Base-by-base conservation (phyloP, 441 rosid species). In the Mallotus repandus region DNA sequence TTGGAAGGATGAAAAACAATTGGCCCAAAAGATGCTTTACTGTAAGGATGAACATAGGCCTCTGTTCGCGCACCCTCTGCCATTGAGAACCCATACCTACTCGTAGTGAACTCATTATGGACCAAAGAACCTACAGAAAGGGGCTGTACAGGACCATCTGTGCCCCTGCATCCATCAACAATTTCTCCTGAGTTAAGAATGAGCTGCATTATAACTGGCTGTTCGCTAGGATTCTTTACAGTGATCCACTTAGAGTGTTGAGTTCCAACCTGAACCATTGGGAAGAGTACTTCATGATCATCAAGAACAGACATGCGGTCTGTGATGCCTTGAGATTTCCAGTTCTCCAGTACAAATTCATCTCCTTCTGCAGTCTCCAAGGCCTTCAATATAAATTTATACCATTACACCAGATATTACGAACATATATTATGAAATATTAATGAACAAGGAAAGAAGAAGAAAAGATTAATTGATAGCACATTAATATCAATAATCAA, bases 161-260 rank as follows among this genome's bases (percentile, higher is more conserved):
- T 52, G 22, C 57, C 85, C 78, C 62, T 80, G 80, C 96, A 89
- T 55, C 83, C 81, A 72, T 87, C 86, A 35, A 91, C 35, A 61
- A 89, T 83, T 86, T 86, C 89, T 68, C 84, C 91, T 0, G 94
- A 81, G 79, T 86, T 85, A 63, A 91, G 87, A 78, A 91, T 82
- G 68, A 91, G 89, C 87, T 91, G 96, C 92, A 91, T 87, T 59
- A 86, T 71, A 74, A 89, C 89, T 50, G 96, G 91, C 54, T 79
- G 83, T 67, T 77, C 82, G 80, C 91, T 87, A 41, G 96, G 96
- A 79, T 91, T 91, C 74, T 71, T 83, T 35, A 91, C 92, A 18
- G 86, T 83, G 82, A 91, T 87, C 91, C 89, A 85, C 74, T 81
- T 82, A 16, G 88, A 78, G 67, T 43, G 56, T 80, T 82, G 83